Evolutionary conservation across 2,329 filamentous ascomycete genomes (phyloP).

Genomic region (Fusarium abutilonis): DNA sequence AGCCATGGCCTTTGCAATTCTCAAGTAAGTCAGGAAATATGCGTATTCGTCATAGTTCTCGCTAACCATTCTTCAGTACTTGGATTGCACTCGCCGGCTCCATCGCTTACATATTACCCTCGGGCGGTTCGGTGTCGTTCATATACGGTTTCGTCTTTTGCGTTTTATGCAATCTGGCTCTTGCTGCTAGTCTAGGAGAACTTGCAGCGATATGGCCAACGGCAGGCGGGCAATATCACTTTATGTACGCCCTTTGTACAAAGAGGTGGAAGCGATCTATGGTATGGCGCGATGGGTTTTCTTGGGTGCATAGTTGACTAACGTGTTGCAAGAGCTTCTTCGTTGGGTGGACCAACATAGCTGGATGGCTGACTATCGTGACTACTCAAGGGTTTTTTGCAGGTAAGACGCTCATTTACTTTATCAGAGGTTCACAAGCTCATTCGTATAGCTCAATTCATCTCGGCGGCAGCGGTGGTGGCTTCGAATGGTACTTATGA

Average conservation of each 20-base stretch:
- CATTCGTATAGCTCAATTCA: slow-evolving; percentile 51
- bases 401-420: slow-evolving; percentile 38
- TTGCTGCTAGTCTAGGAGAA: slow-evolving; percentile 56
- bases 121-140: slow-evolving; percentile 55
- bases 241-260: slow-evolving; percentile 55
- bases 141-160: slow-evolving; percentile 59
- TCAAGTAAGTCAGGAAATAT: slow-evolving; percentile 46
- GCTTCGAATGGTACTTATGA: slow-evolving; percentile 53
- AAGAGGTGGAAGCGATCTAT: slow-evolving; percentile 50
- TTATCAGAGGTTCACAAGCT: background rate
- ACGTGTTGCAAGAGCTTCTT: slow-evolving; percentile 51
- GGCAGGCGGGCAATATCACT: slow-evolving; percentile 59
- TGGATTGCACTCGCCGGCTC: slow-evolving; percentile 54
- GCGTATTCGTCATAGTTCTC: too few species aligned
- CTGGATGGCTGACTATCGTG: slow-evolving; percentile 57
- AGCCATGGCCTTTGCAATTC: slow-evolving; percentile 55
- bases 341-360: slow-evolving; percentile 56
- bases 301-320: background rate
- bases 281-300: background rate
- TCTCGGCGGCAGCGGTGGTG: slow-evolving; percentile 55
- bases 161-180: slow-evolving; percentile 55
- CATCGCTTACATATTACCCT: slow-evolving; percentile 54
- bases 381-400: slow-evolving; percentile 57
- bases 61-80: slow-evolving; percentile 27
- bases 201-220: slow-evolving; percentile 58